Percentiles rank a stretch among this genome's conserved stretches.
phyloP scores from a whole-genome alignment of 2,329 filamentous ascomycete genomes.

The Neoarthrinium moseri region DNA sequence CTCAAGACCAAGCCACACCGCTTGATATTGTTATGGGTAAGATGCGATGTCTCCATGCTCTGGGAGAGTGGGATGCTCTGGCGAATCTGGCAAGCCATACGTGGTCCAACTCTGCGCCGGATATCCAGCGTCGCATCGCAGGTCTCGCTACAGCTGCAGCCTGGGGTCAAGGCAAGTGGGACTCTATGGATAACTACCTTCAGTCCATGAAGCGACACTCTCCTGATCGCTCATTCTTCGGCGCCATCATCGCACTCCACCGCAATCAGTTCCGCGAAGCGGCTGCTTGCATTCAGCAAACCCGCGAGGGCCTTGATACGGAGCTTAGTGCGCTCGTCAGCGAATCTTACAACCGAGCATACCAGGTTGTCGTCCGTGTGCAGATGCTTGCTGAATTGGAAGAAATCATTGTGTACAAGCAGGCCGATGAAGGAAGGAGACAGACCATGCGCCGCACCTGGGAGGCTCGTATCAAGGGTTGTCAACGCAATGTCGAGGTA shows the following conservation, averaged over 20 bases:
- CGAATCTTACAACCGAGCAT: conserved; percentile 96
- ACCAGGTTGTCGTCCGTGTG: conserved; percentile 95
- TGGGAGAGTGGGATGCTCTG: conserved; percentile 95
- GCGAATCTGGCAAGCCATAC: conserved; percentile 87
- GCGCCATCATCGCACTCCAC: conserved; percentile 91
- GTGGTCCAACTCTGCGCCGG: conserved; percentile 85
- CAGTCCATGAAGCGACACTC: conserved; percentile 92
- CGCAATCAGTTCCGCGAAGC: conserved; percentile 95
- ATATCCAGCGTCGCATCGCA: conserved; percentile 87
- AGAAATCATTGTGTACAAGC: conserved; percentile 97
- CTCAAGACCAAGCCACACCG: conserved; percentile 55
- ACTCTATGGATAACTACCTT: conserved; percentile 96
- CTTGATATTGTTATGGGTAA: conserved; percentile 99
- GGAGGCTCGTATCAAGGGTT: conserved; percentile 92
- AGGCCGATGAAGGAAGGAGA: conserved; percentile 85
- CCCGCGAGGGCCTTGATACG: conserved; percentile 89
- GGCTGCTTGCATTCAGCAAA: conserved; percentile 83
- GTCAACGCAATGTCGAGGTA: conserved; percentile 94
- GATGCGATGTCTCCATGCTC: conserved; percentile 95
- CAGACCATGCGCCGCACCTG: conserved; percentile 90
- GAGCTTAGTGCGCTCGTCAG: conserved; percentile 95
- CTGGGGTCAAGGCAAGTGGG: conserved; percentile 96
- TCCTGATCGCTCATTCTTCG: conserved; percentile 95
- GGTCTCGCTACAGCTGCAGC: conserved; percentile 92
- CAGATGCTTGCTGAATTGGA: conserved; percentile 99